A percentile compares a stretch with the other conserved stretches of the same genome.
Evolutionary conservation across 164 flowering plant species (phyloP).

Genomic region (Echeveria elegans): DNA sequence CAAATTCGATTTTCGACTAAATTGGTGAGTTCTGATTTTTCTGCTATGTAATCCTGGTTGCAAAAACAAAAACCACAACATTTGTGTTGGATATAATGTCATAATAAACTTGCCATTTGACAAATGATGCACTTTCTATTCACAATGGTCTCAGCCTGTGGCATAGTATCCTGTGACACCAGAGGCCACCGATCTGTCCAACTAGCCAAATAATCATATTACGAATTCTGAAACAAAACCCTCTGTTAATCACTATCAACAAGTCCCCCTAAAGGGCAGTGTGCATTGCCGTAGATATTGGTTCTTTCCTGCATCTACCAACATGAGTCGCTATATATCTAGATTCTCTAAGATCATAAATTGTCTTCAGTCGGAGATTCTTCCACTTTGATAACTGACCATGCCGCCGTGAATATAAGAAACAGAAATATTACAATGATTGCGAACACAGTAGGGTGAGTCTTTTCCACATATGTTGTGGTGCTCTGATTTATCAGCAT

Average conservation of each 20-base stretch:
- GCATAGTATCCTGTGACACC: not conserved
- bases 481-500: slow-evolving; percentile 15
- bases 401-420: slow-evolving; percentile 38
- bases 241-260: not conserved
- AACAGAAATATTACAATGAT: slow-evolving; percentile 30
- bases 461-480: slow-evolving; percentile 25
- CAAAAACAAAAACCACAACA: not conserved
- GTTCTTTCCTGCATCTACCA: slow-evolving; percentile 16
- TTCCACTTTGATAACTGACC: slow-evolving; percentile 63
- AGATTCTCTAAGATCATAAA: slow-evolving; percentile 94
- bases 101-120: not conserved
- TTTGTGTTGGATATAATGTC: not conserved
- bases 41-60: not conserved
- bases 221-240: not conserved
- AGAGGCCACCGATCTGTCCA: not conserved
- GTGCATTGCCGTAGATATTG: not conserved
- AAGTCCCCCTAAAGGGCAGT: not conserved
- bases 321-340: slow-evolving; percentile 64
- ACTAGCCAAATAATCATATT: not conserved
- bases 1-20: not conserved
- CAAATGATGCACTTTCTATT: not conserved
- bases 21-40: not conserved
- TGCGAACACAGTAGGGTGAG: slow-evolving; percentile 31
- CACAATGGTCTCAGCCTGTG: not conserved
- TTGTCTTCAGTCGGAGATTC: slow-evolving; percentile 78